phyloP scores from a whole-genome alignment of 371 early-diverging fungal genomes.

The Dinochytrium kinnereticum region DNA sequence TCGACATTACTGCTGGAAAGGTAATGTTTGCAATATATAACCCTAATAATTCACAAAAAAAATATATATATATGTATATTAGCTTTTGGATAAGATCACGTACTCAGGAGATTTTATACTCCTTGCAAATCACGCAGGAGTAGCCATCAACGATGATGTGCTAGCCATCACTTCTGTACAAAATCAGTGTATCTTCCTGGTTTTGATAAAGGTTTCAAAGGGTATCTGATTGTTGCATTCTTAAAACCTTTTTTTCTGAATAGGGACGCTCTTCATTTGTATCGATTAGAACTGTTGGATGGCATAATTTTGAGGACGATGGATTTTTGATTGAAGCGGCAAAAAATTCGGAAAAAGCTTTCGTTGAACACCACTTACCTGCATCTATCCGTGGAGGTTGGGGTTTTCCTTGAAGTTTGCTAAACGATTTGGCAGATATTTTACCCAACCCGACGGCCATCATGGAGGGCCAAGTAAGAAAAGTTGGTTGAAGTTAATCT shows the following conservation, averaged over 20 bases:
- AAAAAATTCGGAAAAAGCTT: background rate
- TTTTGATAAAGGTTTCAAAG: conserved; percentile 57
- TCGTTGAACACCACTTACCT: background rate
- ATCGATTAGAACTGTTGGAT: conserved; percentile 61
- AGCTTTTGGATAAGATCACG: conserved; percentile 57
- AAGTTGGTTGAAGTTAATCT: too few relatives aligned
- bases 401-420: too few relatives aligned
- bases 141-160: conserved; percentile 57
- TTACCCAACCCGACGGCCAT: too few relatives aligned
- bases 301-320: conserved; percentile 65
- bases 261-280: conserved; percentile 61
- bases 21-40: conserved; percentile 6
- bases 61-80: background rate
- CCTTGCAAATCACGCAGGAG: conserved; percentile 65
- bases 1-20: conserved; percentile 57
- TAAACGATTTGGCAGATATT: too few relatives aligned
- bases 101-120: conserved; percentile 64
- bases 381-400: too few relatives aligned
- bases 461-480: too few relatives aligned
- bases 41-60: background rate
- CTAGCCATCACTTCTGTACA: conserved; percentile 66
- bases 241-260: background rate
- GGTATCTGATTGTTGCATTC: background rate
- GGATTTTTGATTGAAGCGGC: conserved; percentile 46
- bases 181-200: conserved; percentile 64